Percentiles rank a stretch among this genome's conserved stretches.
These are phyloP conservation scores for Eustoma russellianum DNA, from an alignment of 257 asterid genomes.

Conservation along the genomic window DNA sequence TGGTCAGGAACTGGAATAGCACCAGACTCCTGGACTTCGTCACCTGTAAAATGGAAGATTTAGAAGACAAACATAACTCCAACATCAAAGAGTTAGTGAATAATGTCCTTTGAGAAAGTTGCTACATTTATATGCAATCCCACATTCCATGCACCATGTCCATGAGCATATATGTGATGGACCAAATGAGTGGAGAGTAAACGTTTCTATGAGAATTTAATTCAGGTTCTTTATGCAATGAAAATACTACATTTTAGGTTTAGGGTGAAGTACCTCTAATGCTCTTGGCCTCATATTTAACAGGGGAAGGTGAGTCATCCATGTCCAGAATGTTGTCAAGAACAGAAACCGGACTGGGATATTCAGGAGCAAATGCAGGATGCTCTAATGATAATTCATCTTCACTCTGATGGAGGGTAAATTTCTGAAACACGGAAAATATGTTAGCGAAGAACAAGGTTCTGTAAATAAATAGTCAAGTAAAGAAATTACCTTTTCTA, in stretches of 20 bases:
- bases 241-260: not conserved
- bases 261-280: constrained; percentile 39
- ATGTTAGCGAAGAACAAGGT: constrained; percentile 7
- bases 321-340: constrained; percentile 42
- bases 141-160: too few relatives aligned
- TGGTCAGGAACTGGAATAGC: constrained; percentile 12
- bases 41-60: constrained; percentile 32
- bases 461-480: constrained; percentile 1
- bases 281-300: constrained; percentile 37
- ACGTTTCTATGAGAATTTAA: not conserved
- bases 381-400: constrained; percentile 40
- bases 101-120: too few relatives aligned
- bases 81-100: too few relatives aligned
- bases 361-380: constrained; percentile 43
- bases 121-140: too few relatives aligned
- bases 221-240: not conserved
- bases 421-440: constrained; percentile 40
- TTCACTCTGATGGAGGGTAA: constrained; percentile 29
- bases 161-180: too few relatives aligned
- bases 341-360: constrained; percentile 88
- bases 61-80: not conserved
- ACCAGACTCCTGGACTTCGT: constrained; percentile 19
- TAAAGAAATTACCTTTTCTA: constrained; percentile 35
- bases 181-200: too few relatives aligned
- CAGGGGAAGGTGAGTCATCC: constrained; percentile 58